A percentile compares a stretch with the other conserved stretches of the same genome.
phyloP scores from a whole-genome alignment of 2,329 filamentous ascomycete species.

The Ophiosphaerella narmari region DNA sequence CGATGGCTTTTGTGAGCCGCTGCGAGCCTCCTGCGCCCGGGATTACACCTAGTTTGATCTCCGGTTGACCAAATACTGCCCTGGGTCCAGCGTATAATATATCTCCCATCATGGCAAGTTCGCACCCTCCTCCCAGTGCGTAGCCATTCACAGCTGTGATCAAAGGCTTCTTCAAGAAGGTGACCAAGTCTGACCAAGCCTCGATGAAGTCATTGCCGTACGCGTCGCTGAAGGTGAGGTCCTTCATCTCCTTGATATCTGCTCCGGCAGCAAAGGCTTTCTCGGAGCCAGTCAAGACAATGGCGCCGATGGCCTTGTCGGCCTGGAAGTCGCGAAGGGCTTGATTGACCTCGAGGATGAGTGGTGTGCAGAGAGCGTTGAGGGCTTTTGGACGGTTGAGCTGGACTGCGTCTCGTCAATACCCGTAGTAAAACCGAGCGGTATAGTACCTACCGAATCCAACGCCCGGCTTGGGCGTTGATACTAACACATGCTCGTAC shows the following conservation, averaged over 20 bases:
- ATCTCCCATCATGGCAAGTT: slow-evolving; percentile 97
- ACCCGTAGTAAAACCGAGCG: neutral
- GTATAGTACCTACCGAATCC: slow-evolving; percentile 69
- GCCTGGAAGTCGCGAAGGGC: slow-evolving; percentile 44
- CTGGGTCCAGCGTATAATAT: slow-evolving; percentile 85
- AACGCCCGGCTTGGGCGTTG: slow-evolving; percentile 84
- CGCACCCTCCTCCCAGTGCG: slow-evolving; percentile 92
- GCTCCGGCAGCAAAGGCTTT: slow-evolving; percentile 82
- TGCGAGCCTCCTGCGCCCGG: slow-evolving; percentile 92
- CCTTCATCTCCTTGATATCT: slow-evolving; percentile 99
- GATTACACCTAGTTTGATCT: slow-evolving; percentile 92
- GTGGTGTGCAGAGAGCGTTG: slow-evolving; percentile 88
- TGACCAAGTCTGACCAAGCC: slow-evolving; percentile 85
- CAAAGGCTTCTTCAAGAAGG: slow-evolving; percentile 86
- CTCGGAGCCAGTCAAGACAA: slow-evolving; percentile 81
- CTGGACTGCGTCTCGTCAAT: slow-evolving; percentile 66
- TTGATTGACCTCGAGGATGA: slow-evolving; percentile 78
- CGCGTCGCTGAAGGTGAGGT: slow-evolving; percentile 83
- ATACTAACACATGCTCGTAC: slow-evolving; percentile 84
- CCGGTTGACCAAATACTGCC: slow-evolving; percentile 94
- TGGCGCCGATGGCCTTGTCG: slow-evolving; percentile 38
- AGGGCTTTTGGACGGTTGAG: slow-evolving; percentile 93
- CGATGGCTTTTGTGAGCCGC: slow-evolving; percentile 73
- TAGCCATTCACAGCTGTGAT: slow-evolving; percentile 94
- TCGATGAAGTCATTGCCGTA: slow-evolving; percentile 94